These are phyloP conservation scores for Ogataea saltuana DNA, from an alignment of 805 yeast species.

Conservation along the genomic window DNA sequence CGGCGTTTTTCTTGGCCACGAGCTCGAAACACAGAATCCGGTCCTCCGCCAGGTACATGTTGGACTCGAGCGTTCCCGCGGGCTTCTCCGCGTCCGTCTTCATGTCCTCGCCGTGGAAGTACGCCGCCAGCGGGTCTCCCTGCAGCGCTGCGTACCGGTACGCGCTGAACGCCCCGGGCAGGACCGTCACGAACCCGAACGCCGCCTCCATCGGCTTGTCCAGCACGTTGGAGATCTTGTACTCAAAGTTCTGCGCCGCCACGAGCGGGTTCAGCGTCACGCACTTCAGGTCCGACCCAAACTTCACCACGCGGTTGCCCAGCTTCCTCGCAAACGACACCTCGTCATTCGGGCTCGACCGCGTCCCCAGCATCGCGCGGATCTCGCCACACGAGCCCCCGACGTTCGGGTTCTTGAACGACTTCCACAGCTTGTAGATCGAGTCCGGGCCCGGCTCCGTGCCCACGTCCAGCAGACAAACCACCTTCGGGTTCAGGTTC, in stretches of 20 bases:
- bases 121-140: constrained; percentile 83
- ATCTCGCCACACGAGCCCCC: constrained; percentile 99
- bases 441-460: constrained; percentile 88
- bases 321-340: constrained; percentile 23
- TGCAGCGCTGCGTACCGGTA: constrained; percentile 77
- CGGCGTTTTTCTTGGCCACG: constrained; percentile 71
- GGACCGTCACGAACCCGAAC: constrained; percentile 89
- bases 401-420: constrained; percentile 75
- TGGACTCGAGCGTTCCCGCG: constrained; percentile 87
- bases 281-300: constrained; percentile 41
- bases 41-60: constrained; percentile 97
- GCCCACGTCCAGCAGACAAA: constrained; percentile 89
- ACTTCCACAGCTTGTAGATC: constrained; percentile 85
- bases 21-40: constrained; percentile 92
- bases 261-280: constrained; percentile 74
- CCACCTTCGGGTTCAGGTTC: constrained; percentile 74
- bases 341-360: constrained; percentile 34
- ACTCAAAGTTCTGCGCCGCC: constrained; percentile 96
- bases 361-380: constrained; percentile 57
- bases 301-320: constrained; percentile 48
- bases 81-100: constrained; percentile 53
- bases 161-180: constrained; percentile 97
- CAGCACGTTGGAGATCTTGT: constrained; percentile 88
- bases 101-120: constrained; percentile 90
- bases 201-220: constrained; percentile 95